phyloP scores from a whole-genome alignment of 2,329 filamentous ascomycete species.

The Phialophora expanda region DNA sequence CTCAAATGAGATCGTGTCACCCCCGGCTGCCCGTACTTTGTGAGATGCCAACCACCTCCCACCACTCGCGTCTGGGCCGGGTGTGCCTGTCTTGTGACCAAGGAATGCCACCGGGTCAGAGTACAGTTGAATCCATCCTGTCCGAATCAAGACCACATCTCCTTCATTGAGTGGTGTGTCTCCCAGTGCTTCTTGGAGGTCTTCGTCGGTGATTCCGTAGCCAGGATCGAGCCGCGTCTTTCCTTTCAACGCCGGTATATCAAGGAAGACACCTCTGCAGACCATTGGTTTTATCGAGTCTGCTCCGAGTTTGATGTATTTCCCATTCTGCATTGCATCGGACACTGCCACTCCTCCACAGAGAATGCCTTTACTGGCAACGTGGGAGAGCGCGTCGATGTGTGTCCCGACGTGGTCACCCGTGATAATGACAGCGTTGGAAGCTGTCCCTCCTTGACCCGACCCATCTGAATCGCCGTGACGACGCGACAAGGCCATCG shows the following conservation, averaged over 20 bases:
- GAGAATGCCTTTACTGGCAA: slow-evolving; percentile 20
- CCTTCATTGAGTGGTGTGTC: slow-evolving; percentile 17
- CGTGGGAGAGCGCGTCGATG: slow-evolving; percentile 21
- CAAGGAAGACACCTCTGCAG: slow-evolving; percentile 22
- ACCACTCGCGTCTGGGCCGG: slow-evolving; percentile 27
- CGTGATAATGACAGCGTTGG: slow-evolving; percentile 19
- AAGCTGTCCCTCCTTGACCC: slow-evolving; percentile 2
- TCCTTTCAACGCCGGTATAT: slow-evolving; percentile 22
- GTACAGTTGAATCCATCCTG: slow-evolving; percentile 21
- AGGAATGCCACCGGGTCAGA: slow-evolving; percentile 6
- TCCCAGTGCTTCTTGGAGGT: slow-evolving; percentile 17
- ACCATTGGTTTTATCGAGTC: slow-evolving; percentile 20
- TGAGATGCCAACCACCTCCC: slow-evolving; percentile 32
- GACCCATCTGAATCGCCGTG: slow-evolving; percentile 7
- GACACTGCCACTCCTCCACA: slow-evolving; percentile 14
- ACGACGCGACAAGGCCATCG: slow-evolving; percentile 20
- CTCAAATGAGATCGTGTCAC: slow-evolving; percentile 36
- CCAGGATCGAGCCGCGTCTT: slow-evolving; percentile 14
- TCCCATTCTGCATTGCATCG: slow-evolving; percentile 9
- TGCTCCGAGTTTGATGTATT: slow-evolving; percentile 8
- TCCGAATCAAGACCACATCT: slow-evolving; percentile 21
- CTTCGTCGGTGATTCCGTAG: slow-evolving; percentile 19
- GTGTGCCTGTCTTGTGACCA: slow-evolving; percentile 25
- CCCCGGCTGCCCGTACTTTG: slow-evolving; percentile 29
- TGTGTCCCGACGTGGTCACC: slow-evolving; percentile 27